Evolutionary conservation across 2,329 filamentous ascomycete species (phyloP).

Genomic region (Fusarium verrucosum): DNA sequence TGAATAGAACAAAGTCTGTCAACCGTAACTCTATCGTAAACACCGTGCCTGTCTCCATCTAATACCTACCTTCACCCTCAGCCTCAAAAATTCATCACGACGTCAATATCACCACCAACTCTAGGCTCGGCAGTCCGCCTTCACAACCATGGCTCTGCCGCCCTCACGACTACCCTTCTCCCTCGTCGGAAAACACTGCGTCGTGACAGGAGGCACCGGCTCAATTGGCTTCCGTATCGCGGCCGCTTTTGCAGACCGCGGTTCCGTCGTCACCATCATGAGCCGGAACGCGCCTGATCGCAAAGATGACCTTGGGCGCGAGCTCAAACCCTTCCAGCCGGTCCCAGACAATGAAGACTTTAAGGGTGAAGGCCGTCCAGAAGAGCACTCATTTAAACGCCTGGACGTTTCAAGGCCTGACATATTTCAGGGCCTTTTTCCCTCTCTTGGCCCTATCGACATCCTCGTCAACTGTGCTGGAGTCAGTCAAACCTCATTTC

Average conservation of each 20-base stretch:
- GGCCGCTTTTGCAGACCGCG: slow-evolving; percentile 68
- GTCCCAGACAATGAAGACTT: not conserved
- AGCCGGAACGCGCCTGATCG: slow-evolving; percentile 64
- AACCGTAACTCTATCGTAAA: not conserved
- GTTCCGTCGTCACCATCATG: slow-evolving; percentile 68
- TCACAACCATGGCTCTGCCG: not conserved
- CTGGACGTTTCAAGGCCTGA: slow-evolving; percentile 47
- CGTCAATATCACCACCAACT: not conserved
- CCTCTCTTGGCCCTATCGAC: slow-evolving; percentile 52
- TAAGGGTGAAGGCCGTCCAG: slow-evolving; percentile 24
- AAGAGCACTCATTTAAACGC: slow-evolving; percentile 48
- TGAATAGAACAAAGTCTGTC: not conserved
- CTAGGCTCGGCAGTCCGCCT: not conserved
- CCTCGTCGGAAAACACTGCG: slow-evolving; percentile 60
- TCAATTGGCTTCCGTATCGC: slow-evolving; percentile 77
- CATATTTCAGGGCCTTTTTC: slow-evolving; percentile 48
- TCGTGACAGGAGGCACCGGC: slow-evolving; percentile 76
- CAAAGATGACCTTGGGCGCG: slow-evolving; percentile 46
- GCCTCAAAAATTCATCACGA: slow-evolving; percentile 16
- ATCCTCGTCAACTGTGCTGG: slow-evolving; percentile 85
- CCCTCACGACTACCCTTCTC: slow-evolving; percentile 43
- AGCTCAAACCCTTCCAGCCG: slow-evolving; percentile 43
- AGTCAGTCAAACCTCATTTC: slow-evolving; percentile 70
- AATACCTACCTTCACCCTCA: not conserved
- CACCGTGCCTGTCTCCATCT: not conserved